These are phyloP conservation scores for Xylaria sp. DNA, from an alignment of 2,329 filamentous ascomycete species.

Conservation along the genomic window DNA sequence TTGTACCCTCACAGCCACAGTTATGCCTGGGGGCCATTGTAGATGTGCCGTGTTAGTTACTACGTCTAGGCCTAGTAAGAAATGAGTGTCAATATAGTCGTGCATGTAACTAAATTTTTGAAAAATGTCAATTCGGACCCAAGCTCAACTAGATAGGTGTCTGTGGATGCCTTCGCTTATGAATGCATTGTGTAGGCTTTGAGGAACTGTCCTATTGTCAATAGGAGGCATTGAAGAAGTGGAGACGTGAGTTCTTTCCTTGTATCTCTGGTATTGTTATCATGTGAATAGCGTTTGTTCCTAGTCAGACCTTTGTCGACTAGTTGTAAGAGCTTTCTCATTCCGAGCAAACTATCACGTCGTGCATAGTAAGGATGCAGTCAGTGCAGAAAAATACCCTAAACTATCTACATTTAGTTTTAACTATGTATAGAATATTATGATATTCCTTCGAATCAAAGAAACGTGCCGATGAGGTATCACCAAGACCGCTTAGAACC, in stretches of 20 bases:
- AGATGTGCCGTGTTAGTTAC: neutral
- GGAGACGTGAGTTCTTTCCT: neutral
- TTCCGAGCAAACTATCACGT: neutral
- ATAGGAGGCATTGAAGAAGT: neutral
- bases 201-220: neutral
- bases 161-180: neutral
- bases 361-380: no score
- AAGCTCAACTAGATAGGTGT: neutral
- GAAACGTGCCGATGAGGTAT: no score
- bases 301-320: neutral
- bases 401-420: no score
- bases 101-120: neutral
- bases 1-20: conserved; percentile 9
- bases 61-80: neutral
- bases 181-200: neutral
- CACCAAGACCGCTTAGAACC: no score
- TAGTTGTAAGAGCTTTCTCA: neutral
- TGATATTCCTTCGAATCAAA: no score
- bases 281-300: neutral
- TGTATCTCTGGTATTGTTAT: neutral
- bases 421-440: no score
- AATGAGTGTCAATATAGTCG: neutral
- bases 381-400: no score
- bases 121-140: no score
- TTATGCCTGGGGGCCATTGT: neutral